Percentiles rank a stretch among this genome's conserved stretches.
These are phyloP conservation scores for Penicillium longicatenatum DNA, from an alignment of 495 filamentous ascomycete genomes.

Conservation along the genomic window DNA sequence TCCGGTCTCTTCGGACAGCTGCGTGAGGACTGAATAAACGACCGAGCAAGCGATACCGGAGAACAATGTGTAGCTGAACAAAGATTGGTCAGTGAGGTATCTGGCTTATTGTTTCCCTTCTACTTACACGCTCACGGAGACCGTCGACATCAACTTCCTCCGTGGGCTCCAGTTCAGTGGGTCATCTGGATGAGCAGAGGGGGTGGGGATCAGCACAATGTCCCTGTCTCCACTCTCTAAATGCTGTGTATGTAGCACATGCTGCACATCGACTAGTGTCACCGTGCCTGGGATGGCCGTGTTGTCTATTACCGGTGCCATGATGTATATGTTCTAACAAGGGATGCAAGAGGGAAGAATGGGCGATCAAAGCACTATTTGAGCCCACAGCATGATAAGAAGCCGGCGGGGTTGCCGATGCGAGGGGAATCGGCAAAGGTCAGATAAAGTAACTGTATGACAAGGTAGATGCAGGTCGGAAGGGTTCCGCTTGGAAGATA, in stretches of 20 bases:
- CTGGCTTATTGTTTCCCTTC: background rate
- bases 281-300: constrained; percentile 55
- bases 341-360: background rate
- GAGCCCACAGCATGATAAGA: background rate
- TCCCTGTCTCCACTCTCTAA: constrained; percentile 43
- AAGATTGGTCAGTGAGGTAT: background rate
- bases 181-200: constrained; percentile 60
- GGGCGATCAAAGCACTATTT: background rate
- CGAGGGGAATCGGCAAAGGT: background rate
- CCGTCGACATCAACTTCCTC: constrained; percentile 55
- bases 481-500: background rate
- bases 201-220: constrained; percentile 61
- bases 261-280: constrained; percentile 54
- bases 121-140: constrained; percentile 47
- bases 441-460: background rate
- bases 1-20: constrained; percentile 57
- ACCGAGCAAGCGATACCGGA: constrained; percentile 61
- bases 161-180: constrained; percentile 62
- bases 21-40: constrained; percentile 62
- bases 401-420: background rate
- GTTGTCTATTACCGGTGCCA: constrained; percentile 40
- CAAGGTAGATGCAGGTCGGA: background rate
- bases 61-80: constrained; percentile 57
- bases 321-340: constrained; percentile 10
- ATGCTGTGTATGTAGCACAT: constrained; percentile 47